Percentiles rank a stretch among this genome's conserved stretches.
Conservation (phyloP, 208 protist species). For the Borovskyia barvae region DNA sequence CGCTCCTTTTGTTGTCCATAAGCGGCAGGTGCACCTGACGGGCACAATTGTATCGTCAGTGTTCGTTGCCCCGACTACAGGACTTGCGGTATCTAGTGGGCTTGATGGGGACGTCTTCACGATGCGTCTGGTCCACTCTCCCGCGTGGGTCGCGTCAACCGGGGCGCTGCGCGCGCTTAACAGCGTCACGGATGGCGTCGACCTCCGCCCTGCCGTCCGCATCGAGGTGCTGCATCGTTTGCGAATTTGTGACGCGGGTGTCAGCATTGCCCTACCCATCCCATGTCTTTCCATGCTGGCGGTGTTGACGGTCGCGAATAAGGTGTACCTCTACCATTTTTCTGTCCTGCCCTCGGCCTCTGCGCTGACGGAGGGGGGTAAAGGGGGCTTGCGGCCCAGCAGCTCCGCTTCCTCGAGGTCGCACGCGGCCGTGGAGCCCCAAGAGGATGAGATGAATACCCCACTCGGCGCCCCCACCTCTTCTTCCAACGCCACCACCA, state of each 20-base stretch:
- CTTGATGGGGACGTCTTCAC: slow-evolving; percentile 45
- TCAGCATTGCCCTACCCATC: slow-evolving; percentile 32
- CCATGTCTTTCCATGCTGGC: slow-evolving; percentile 32
- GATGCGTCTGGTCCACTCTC: slow-evolving; percentile 18
- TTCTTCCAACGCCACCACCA: not conserved
- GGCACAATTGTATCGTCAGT: slow-evolving; percentile 37
- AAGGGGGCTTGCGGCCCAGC: not conserved
- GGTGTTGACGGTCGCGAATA: slow-evolving; percentile 37
- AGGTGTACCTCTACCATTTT: slow-evolving; percentile 21
- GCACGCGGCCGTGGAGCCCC: slow-evolving; percentile 21
- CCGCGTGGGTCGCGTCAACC: not conserved
- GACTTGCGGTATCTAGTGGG: slow-evolving; percentile 37
- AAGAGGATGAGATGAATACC: not conserved
- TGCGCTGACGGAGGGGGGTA: slow-evolving; percentile 5
- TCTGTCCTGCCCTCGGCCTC: slow-evolving; percentile 21
- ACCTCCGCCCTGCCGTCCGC: slow-evolving; percentile 10
- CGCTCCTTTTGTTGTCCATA: slow-evolving; percentile 17
- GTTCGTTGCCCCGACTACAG: slow-evolving; percentile 12
- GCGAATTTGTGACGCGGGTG: slow-evolving; percentile 26
- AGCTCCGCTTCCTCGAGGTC: slow-evolving; percentile 14
- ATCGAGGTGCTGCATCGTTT: slow-evolving; percentile 26
- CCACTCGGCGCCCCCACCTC: not conserved
- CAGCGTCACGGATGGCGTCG: no score
- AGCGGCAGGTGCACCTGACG: slow-evolving; percentile 24
- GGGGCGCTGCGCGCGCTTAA: no score